Percentiles rank a stretch among this genome's conserved stretches.
These are phyloP conservation scores for Metschnikowia reukaufii DNA, from an alignment of 805 yeast species.

Conservation along the genomic window DNA sequence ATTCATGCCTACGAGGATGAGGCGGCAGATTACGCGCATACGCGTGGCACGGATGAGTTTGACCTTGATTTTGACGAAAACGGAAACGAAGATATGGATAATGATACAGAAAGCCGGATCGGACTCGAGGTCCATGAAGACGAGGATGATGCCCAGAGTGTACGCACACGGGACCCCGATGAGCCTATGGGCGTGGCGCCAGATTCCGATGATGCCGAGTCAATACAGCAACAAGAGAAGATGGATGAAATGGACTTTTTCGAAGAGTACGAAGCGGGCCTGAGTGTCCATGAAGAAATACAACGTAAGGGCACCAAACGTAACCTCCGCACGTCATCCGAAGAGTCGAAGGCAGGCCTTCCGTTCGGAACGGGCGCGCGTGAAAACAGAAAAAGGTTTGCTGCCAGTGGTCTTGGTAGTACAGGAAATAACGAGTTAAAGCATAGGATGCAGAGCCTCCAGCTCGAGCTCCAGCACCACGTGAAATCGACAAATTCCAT, in stretches of 20 bases:
- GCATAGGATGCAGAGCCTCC: constrained; percentile 16
- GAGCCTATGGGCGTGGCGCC: neutral
- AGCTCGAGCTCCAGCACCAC: constrained; percentile 13
- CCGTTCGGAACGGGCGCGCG: constrained; percentile 6
- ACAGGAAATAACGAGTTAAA: constrained; percentile 14
- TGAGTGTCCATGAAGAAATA: constrained; percentile 12
- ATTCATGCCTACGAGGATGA: neutral
- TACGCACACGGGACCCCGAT: constrained; percentile 2
- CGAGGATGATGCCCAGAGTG: constrained; percentile 7
- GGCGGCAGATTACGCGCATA: neutral
- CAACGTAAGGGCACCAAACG: constrained; percentile 19
- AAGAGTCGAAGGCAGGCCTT: constrained; percentile 5
- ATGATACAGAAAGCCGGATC: constrained; percentile 7
- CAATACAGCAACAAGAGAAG: neutral
- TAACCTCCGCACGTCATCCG: constrained; percentile 11
- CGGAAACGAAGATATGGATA: constrained; percentile 8
- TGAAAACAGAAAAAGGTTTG: constrained; percentile 16
- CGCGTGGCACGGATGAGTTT: neutral
- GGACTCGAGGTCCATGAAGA: constrained; percentile 9
- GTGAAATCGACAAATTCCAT: constrained; percentile 9
- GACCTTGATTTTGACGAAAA: neutral
- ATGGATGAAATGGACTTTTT: neutral
- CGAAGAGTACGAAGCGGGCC: constrained; percentile 8
- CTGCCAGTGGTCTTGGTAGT: constrained; percentile 8
- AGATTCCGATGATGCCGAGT: constrained; percentile 7